Conservation (phyloP, 192 early-diverging fungal species). For the Podochytrium sp. region DNA sequence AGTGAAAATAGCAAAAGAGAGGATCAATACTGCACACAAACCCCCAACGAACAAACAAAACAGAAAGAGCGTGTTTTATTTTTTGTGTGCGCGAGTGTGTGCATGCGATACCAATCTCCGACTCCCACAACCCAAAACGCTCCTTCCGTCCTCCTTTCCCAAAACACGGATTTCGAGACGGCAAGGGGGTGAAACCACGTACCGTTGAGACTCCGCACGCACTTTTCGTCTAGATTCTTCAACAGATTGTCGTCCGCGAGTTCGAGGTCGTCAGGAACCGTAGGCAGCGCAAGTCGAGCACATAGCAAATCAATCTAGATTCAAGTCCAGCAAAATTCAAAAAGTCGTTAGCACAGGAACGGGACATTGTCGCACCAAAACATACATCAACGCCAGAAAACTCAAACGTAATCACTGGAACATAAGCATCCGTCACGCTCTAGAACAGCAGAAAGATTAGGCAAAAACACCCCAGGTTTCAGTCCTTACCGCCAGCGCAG, state of each 20-base stretch:
- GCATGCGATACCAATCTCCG: background rate
- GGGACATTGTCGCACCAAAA: background rate
- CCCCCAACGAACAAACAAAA: background rate
- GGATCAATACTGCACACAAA: background rate
- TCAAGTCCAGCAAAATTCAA: background rate
- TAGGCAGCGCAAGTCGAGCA: constrained; percentile 72
- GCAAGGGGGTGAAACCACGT: background rate
- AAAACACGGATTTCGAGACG: background rate
- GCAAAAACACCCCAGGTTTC: background rate
- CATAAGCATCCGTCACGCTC: constrained; percentile 86
- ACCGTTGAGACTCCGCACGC: constrained; percentile 91
- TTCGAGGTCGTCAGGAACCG: constrained; percentile 85
- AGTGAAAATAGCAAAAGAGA: no score
- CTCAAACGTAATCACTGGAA: constrained; percentile 93
- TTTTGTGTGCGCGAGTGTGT: background rate
- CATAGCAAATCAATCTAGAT: constrained; percentile 91
- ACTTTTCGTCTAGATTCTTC: constrained; percentile 83
- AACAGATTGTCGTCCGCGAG: constrained; percentile 85
- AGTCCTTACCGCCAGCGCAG: constrained; percentile 71
- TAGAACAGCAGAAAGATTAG: constrained; percentile 6
- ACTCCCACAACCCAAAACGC: no score
- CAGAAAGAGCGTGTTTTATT: background rate
- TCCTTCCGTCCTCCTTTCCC: no score
- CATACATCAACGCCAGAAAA: constrained; percentile 86
- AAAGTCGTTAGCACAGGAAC: background rate